Evolutionary conservation across 1,284 basidiomycete genomes (phyloP), one percentile per base, ranked within the genome.

Genomic region (Apiotrichum sp.): DNA sequence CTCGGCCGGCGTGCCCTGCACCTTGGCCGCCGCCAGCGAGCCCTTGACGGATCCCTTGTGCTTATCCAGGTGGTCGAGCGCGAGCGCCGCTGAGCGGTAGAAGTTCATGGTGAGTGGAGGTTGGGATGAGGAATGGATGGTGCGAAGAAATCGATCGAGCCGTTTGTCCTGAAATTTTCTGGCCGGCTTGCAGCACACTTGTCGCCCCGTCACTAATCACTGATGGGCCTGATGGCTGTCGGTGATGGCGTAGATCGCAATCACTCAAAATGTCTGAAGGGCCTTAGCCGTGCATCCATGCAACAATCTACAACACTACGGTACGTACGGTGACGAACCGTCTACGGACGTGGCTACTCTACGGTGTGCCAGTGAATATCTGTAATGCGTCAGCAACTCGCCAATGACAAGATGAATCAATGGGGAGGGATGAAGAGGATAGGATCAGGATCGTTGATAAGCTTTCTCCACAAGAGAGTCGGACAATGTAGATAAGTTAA

Each of bases 71-170:
- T 85, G 85, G 70, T 93, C 89, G 66, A 96, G 80, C 5, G 85
- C 82, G 65, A 84, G 81, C 59, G 86, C 86, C 61, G 89, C 88
- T 70, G 88, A 85, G 77, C 90, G 90, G 79, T 93, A 95, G 77
- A 93, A 91, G 79, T 93, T 92, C 90, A 93, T 93, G 75, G 36
- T 13, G 36, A 38, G 36, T 8, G 8, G 36, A 38, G 36, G 13
- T 13, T 7, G 36, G 36, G 13, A 7, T 7, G 22, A 22, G 22
- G 22, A 22, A 22, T 22, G 22, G 22, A 22, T 22, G 22, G 22
- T 22, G 22, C 36, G 36, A 38, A 38, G 7, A 38, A 13, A 38
- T 38, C 36, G 36, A 38, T 8, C 7, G 36, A 38, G 22, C 22
- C 22, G 22, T 22, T 22, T 22, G 22, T 22, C 22, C 22, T 22